A percentile compares a stretch with the other conserved stretches of the same genome.
These are phyloP conservation scores for Pseudotulostoma volvatum DNA, from an alignment of 495 filamentous ascomycete genomes.

Conservation along the genomic window DNA sequence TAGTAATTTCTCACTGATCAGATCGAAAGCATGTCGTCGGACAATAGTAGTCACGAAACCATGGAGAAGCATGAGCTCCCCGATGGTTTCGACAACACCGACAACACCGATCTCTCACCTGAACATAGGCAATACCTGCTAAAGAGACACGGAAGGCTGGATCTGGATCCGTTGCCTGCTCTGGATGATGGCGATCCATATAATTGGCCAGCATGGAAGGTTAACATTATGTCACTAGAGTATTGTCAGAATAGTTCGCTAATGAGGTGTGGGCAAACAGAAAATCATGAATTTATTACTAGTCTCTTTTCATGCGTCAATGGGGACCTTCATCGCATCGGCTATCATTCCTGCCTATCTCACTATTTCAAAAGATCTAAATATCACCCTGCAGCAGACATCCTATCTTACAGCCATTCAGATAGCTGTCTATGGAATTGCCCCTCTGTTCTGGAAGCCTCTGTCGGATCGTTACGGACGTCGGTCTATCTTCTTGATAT, in stretches of 20 bases:
- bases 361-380: conserved; percentile 16
- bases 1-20: too few relatives aligned
- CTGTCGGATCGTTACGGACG: conserved; percentile 26
- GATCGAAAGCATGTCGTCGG: too few relatives aligned
- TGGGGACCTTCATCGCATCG: conserved; percentile 28
- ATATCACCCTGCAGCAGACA: conserved; percentile 12
- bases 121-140: conserved; percentile 28
- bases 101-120: background rate
- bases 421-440: conserved; percentile 21
- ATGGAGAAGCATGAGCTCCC: background rate
- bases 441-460: conserved; percentile 25
- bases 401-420: conserved; percentile 22
- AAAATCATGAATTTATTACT: conserved; percentile 25
- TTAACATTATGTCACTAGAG: conserved; percentile 7
- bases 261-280: conserved; percentile 8
- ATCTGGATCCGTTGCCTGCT: conserved; percentile 35
- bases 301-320: conserved; percentile 25
- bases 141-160: conserved; percentile 29
- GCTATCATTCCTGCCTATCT: conserved; percentile 26
- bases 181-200: conserved; percentile 32
- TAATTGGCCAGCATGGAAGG: conserved; percentile 41
- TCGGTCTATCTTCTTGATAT: conserved; percentile 21
- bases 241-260: background rate
- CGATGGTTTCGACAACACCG: background rate
- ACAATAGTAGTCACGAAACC: background rate